Evolutionary conservation across 345 rosid species (phyloP).

Genomic region (Melaleuca alternifolia): DNA sequence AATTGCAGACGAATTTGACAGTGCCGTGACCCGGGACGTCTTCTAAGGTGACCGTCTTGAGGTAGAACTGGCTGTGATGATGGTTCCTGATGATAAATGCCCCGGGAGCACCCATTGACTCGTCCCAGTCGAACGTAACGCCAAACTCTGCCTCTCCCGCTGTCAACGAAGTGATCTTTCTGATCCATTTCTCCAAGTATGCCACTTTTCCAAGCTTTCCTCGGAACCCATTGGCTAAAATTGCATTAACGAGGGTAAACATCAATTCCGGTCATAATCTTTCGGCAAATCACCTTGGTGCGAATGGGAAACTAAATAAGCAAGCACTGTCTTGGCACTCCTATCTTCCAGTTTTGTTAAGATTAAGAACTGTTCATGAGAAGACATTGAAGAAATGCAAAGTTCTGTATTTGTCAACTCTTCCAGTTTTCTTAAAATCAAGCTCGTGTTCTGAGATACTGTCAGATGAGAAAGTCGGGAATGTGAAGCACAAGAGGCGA

Average conservation of each 20-base stretch:
- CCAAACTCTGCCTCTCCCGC: constrained; percentile 41
- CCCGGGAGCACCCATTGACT: constrained; percentile 52
- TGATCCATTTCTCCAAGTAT: constrained; percentile 55
- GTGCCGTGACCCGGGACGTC: constrained; percentile 45
- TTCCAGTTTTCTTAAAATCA: background rate
- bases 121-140: constrained; percentile 61
- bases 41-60: constrained; percentile 45
- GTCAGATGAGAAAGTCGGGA: background rate
- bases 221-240: constrained; percentile 29
- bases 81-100: constrained; percentile 59
- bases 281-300: background rate
- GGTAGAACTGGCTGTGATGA: constrained; percentile 63
- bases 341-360: background rate
- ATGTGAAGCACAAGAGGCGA: background rate
- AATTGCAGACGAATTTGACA: constrained; percentile 68
- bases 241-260: background rate
- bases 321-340: background rate
- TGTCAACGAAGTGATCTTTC: constrained; percentile 27
- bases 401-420: background rate
- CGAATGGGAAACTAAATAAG: background rate
- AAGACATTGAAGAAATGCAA: background rate
- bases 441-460: background rate
- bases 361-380: background rate
- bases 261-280: background rate
- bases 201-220: constrained; percentile 58